Evolutionary conservation across 176 grass and related monocot genomes (phyloP).

Genomic region (Aegilops sharonensis): DNA sequence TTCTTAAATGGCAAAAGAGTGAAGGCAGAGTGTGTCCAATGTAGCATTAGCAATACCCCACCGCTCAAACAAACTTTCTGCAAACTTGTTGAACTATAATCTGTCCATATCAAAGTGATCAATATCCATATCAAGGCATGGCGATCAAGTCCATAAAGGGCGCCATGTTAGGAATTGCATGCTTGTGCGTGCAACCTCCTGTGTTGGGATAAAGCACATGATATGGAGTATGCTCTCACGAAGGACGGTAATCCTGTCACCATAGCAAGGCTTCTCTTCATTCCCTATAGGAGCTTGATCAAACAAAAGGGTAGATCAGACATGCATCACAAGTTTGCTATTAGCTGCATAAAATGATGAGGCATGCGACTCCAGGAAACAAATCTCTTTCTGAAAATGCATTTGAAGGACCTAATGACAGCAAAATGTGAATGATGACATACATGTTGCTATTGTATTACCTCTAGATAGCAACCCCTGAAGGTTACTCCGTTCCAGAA

Average conservation of each 20-base stretch:
- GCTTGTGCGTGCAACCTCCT: not conserved
- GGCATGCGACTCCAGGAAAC: not conserved
- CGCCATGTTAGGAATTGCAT: not conserved
- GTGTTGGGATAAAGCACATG: not conserved
- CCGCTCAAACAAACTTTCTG: not conserved
- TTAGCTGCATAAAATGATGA: not conserved
- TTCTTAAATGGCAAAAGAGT: constrained; percentile 1
- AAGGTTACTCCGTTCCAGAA: not conserved
- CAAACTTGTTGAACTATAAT: not conserved
- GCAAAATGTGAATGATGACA: too few species aligned
- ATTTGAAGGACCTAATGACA: not conserved
- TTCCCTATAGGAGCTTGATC: not conserved
- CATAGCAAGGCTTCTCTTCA: not conserved
- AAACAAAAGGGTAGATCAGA: not conserved
- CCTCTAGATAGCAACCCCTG: not conserved
- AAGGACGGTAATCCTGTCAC: not conserved
- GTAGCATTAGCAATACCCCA: not conserved
- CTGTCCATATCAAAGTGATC: constrained; percentile 7
- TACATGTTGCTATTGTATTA: not conserved
- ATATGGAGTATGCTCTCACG: not conserved
- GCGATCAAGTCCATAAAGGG: not conserved
- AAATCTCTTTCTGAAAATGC: not conserved
- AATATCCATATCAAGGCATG: not conserved
- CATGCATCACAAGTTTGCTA: not conserved
- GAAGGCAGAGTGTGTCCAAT: not conserved